Base-by-base conservation (phyloP, 2,329 filamentous ascomycete genomes). In the Sclerotinia trifoliorum region DNA sequence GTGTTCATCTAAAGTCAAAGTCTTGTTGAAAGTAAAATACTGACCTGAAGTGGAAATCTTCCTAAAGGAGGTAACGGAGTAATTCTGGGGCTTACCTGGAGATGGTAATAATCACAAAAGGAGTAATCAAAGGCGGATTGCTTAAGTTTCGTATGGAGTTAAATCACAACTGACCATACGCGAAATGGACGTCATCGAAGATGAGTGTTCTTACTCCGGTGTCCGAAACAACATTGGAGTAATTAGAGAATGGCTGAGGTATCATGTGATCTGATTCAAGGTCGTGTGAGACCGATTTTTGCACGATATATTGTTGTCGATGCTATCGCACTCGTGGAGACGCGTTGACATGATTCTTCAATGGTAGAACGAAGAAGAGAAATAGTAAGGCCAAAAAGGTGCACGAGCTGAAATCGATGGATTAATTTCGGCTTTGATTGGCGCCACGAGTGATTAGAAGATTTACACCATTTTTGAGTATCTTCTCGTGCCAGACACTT, bases 61-160 rank as follows among this genome's bases (percentile, higher is more conserved):
- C 56, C 56, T 24, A 19, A 44, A 44, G 56, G 39, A 58, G 56
- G 39, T 5, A 58, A 58, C 56, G 56, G 56, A 58, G 39, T 29
- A 26, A 44, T 19, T 5, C 19, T 26, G 19, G 2, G 39, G 39
- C 56, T 60, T 29, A 11, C 3, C 39, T 60, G n/a, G 39, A 60
- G 39, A 46, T 46, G 24, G 56, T 46, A 46, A 60, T 58, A 29
- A 21, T 60, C 10, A 24, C 24, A 46, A 60, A 60, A 60, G 56
- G 39, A 60, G 56, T 10, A 29, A 60, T 42, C 17, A 15, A 15
- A n/a, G 39, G 46, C 5, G 11, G 17, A 1, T 19, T 29, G 5
- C 8, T 21, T 15, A 26, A 46, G 24, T 19, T 13, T 19, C 10
- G 21, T 46, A 60, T 24, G 19, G 5, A 13, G 10, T 13, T 11